Evolutionary conservation across 116 monocot genomes (phyloP).

Genomic region (Cymodocea nodosa): DNA sequence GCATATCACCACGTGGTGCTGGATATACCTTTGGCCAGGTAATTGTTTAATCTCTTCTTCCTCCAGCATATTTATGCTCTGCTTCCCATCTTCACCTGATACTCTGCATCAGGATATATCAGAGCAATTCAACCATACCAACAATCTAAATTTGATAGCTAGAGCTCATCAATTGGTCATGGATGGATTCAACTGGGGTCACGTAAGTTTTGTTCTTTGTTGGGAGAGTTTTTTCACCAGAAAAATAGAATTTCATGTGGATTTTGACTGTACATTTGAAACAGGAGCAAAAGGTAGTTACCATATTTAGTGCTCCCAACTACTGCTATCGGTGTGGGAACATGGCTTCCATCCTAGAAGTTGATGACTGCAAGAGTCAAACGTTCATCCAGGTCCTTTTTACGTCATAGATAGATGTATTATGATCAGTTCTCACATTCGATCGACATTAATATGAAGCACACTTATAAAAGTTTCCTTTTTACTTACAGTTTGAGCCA

Average conservation of each 20-base stretch:
- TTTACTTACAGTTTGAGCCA: slow-evolving; percentile 69
- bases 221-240: not conserved
- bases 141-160: slow-evolving; percentile 82
- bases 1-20: slow-evolving; percentile 94
- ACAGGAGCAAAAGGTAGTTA: slow-evolving; percentile 91
- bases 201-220: slow-evolving; percentile 33
- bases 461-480: not conserved
- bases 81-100: not conserved
- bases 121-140: slow-evolving; percentile 86
- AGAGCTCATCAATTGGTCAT: slow-evolving; percentile 95
- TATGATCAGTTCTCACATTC: not conserved
- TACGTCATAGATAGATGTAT: not conserved
- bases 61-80: not conserved
- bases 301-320: slow-evolving; percentile 93
- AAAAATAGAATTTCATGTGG: not conserved
- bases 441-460: not conserved
- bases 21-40: slow-evolving; percentile 96
- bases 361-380: slow-evolving; percentile 76
- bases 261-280: not conserved
- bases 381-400: slow-evolving; percentile 67
- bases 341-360: slow-evolving; percentile 93
- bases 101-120: slow-evolving; percentile 76
- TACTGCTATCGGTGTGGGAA: slow-evolving; percentile 97
- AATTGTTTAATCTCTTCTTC: slow-evolving; percentile 5
- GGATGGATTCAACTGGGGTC: slow-evolving; percentile 97